Conservation (phyloP, 2,329 filamentous ascomycete species). For the Ceratocystis alfenasii region DNA sequence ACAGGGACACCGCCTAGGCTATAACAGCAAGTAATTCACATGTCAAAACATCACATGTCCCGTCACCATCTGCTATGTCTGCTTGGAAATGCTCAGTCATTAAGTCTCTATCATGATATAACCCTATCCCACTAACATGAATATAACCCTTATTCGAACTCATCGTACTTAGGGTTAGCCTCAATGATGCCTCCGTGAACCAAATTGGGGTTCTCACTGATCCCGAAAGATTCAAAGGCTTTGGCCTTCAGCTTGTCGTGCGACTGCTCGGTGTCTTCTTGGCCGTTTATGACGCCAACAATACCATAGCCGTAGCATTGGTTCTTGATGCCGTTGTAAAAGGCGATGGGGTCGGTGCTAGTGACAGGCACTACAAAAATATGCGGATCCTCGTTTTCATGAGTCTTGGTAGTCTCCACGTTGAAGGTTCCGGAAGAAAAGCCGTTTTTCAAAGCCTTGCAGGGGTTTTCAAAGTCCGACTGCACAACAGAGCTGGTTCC, state of each 20-base stretch:
- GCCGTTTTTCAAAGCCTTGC: not conserved
- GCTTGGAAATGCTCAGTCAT: no score
- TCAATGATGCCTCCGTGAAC: not conserved
- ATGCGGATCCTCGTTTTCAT: conserved; percentile 24
- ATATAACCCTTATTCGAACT: not conserved
- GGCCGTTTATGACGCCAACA: conserved; percentile 3
- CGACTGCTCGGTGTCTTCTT: not conserved
- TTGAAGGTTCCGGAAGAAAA: not conserved
- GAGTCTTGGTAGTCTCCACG: conserved; percentile 30
- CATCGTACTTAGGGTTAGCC: not conserved
- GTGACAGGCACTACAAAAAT: conserved; percentile 13
- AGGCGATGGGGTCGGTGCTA: not conserved
- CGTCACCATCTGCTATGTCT: no score
- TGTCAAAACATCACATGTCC: no score
- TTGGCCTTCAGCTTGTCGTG: not conserved
- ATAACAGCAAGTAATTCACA: no score
- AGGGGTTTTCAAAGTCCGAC: not conserved
- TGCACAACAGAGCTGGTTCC: conserved; percentile 27
- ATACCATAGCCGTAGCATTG: conserved; percentile 27
- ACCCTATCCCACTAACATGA: no score
- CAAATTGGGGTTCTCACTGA: not conserved
- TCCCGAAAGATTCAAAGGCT: not conserved
- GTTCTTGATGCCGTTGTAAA: not conserved
- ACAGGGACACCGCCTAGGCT: no score
- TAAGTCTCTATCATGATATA: no score